Evolutionary conservation across 805 yeast species (phyloP), one percentile per base, ranked within the genome.

Genomic region (Dipodascus albidus): DNA sequence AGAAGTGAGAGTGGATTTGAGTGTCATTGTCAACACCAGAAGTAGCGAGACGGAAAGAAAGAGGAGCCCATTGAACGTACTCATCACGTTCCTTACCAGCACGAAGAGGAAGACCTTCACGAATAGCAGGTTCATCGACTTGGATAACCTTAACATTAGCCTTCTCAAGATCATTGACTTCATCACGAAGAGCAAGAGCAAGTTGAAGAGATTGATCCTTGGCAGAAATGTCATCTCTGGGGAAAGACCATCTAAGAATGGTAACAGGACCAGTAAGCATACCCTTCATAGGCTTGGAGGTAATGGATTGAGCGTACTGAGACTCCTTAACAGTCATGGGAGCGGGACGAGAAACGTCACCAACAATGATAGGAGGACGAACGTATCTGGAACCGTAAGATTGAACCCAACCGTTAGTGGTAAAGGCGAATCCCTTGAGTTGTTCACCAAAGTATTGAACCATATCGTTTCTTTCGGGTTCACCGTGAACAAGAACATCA

Each of bases 381-480:
- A 93, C 99, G 78, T 93, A 93, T 81, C 99, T 87, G 63, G 99
- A 90, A 81, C 99, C 99, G 75, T 91, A 93, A 64, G 99, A 93
- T 82, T 93, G 99, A 68, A 93, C 99, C 99, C 99, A 93, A 76
- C 99, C 99, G 82, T 88, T 88, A 65, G 86, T 79, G 76, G 99
- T 93, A 83, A 93, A 93, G 65, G 96, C 96, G 73, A 86, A 93
- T 76, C 99, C 99, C 71, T 87, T 85, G 73, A 93, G 80, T 80
- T 88, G 89, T 80, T 93, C 99, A 81, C 99, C 99, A 64, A 93
- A 93, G 85, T 91, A 93, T 81, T 93, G 99, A 69, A 93, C 99
- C 99, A 93, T 93, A 80, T 93, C 99, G 80, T 93, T 93, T 83
- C 99, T 87, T 83, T 93, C 99, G 75, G 99, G 99, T 81, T 93